A percentile compares a stretch with the other conserved stretches of the same genome.
phyloP scores from a whole-genome alignment of 495 filamentous ascomycete genomes.

The Geoglossum glabrum region DNA sequence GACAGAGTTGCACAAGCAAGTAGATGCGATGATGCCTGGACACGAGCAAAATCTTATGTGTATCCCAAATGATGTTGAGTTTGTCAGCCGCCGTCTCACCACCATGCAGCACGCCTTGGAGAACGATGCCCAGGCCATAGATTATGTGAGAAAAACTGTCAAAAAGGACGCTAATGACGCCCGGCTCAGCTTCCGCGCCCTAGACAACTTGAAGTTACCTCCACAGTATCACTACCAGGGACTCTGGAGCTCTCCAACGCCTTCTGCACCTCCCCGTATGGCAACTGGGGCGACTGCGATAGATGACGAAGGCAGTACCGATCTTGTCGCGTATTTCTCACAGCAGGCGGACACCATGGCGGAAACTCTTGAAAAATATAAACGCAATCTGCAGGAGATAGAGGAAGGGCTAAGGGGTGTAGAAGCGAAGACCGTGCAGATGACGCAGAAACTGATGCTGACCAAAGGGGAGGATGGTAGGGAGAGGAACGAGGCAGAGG shows the following conservation, averaged over 20 bases:
- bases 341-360: constrained; percentile 52
- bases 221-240: constrained; percentile 47
- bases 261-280: constrained; percentile 6
- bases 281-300: constrained; percentile 26
- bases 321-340: constrained; percentile 60
- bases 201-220: constrained; percentile 57
- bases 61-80: constrained; percentile 55
- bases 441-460: constrained; percentile 46
- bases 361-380: constrained; percentile 41
- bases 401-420: constrained; percentile 64
- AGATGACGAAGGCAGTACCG: constrained; percentile 31
- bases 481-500: constrained; percentile 22
- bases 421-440: constrained; percentile 44
- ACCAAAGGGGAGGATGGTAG: constrained; percentile 30
- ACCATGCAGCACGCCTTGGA: constrained; percentile 52
- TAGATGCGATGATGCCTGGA: constrained; percentile 38
- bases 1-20: constrained; percentile 35
- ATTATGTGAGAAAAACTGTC: constrained; percentile 39
- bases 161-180: constrained; percentile 50
- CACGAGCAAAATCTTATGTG: constrained; percentile 42
- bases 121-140: constrained; percentile 52
- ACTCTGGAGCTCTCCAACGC: constrained; percentile 25
- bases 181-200: constrained; percentile 48
- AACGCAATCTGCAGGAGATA: constrained; percentile 54
- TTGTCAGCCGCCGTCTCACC: constrained; percentile 49